phyloP scores from a whole-genome alignment of 192 early-diverging fungal species.

The Coemansia nantahalensis region DNA sequence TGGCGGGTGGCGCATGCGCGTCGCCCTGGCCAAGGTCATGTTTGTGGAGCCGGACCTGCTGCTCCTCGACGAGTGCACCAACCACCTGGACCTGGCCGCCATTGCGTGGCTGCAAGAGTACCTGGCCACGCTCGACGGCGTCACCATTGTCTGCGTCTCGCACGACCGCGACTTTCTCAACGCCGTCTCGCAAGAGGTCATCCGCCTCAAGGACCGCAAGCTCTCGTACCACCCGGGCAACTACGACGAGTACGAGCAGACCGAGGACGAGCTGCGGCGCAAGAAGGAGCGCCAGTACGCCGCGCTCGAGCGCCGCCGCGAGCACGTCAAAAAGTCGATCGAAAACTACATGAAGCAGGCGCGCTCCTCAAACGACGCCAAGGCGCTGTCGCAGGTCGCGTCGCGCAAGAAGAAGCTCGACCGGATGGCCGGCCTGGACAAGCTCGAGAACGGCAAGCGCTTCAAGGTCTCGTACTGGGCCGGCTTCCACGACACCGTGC shows the following conservation, averaged over 20 bases:
- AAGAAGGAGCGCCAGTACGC: constrained; percentile 64
- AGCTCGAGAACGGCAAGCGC: constrained; percentile 64
- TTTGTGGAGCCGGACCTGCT: constrained; percentile 80
- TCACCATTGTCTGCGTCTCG: constrained; percentile 83
- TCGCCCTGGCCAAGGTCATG: constrained; percentile 82
- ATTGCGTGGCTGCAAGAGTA: constrained; percentile 91
- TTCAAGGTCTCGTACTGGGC: constrained; percentile 63
- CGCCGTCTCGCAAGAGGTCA: constrained; percentile 70
- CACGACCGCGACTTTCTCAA: constrained; percentile 90
- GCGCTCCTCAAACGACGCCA: constrained; percentile 75
- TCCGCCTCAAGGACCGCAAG: constrained; percentile 68
- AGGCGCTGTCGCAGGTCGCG: constrained; percentile 70
- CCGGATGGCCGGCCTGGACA: constrained; percentile 60
- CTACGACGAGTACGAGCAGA: constrained; percentile 81
- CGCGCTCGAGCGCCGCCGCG: constrained; percentile 65
- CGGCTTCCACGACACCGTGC: constrained; percentile 53
- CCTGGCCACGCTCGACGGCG: constrained; percentile 55
- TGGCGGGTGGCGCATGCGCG: constrained; percentile 90
- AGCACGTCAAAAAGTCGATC: constrained; percentile 76
- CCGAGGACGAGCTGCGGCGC: constrained; percentile 66
- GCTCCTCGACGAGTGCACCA: constrained; percentile 86
- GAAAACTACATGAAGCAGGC: constrained; percentile 73
- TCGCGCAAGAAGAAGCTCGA: constrained; percentile 78
- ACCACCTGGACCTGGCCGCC: constrained; percentile 87
- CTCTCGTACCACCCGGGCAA: constrained; percentile 80